These are phyloP conservation scores for Elongisporangium undulatum DNA, from an alignment of 352 stramenopile genomes.

Conservation along the genomic window DNA sequence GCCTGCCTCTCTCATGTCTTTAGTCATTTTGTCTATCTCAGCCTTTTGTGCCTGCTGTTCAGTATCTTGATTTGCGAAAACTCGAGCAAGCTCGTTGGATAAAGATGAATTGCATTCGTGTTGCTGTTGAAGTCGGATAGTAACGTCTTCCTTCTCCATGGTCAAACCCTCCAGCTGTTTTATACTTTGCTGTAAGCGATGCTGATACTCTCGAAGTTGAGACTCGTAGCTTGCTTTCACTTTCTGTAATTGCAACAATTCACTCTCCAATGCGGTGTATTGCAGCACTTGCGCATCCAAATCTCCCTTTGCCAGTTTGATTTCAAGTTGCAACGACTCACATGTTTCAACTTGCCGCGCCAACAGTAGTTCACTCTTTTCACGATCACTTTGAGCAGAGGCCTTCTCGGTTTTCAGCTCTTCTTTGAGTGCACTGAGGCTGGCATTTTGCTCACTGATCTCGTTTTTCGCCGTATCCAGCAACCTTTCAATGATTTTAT, in stretches of 20 bases:
- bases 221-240: not conserved
- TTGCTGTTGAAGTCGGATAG: not conserved
- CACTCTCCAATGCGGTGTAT: not conserved
- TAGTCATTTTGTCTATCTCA: not conserved
- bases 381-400: not conserved
- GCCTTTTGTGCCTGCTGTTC: not conserved
- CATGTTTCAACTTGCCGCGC: not conserved
- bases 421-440: constrained; percentile 10
- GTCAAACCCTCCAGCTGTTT: not conserved
- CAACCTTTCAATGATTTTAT: not conserved
- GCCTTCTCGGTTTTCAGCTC: constrained; percentile 1
- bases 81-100: not conserved
- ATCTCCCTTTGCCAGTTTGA: not conserved
- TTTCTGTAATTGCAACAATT: not conserved
- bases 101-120: not conserved
- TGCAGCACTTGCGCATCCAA: not conserved
- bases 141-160: not conserved
- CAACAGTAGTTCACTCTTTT: constrained; percentile 4
- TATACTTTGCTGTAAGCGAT: not conserved
- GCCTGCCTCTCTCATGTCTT: not conserved
- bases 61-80: not conserved
- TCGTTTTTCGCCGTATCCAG: constrained; percentile 12
- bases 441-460: constrained; percentile 8
- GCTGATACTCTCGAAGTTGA: not conserved
- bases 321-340: not conserved